These are phyloP conservation scores for Tuber melanosporum DNA, from an alignment of 495 filamentous ascomycete genomes.

Conservation along the genomic window DNA sequence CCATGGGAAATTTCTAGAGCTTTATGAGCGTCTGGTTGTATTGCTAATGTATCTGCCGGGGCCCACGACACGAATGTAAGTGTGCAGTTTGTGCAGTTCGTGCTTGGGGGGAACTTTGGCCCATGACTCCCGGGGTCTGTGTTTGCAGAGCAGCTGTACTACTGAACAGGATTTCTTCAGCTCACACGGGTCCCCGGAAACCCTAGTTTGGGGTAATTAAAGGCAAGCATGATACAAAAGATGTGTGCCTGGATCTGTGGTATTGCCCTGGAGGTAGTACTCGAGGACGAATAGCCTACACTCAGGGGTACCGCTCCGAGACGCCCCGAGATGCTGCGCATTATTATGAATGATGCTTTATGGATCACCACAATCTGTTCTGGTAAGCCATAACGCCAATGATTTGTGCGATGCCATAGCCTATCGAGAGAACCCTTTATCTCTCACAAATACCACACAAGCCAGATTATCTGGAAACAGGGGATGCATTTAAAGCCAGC, in stretches of 20 bases:
- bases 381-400: not conserved
- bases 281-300: not conserved
- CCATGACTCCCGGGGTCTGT: not conserved
- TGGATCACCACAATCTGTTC: not conserved
- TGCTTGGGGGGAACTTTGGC: not conserved
- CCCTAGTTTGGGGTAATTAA: not conserved
- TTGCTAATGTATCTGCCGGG: not conserved
- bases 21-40: not conserved
- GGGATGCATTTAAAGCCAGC: not conserved
- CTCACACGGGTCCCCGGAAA: not conserved
- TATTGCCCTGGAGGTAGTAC: not conserved
- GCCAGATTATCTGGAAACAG: not conserved
- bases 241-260: not conserved
- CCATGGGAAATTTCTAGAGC: not conserved
- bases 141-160: not conserved
- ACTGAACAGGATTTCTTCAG: not conserved
- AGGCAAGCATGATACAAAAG: not conserved
- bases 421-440: not conserved
- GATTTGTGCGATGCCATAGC: not conserved
- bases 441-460: not conserved
- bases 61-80: not conserved
- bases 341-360: not conserved
- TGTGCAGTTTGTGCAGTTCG: not conserved
- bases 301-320: not conserved
- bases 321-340: not conserved